phyloP scores from a whole-genome alignment of 2,329 filamentous ascomycete genomes.

The Ophiostoma novo-ulmi region DNA sequence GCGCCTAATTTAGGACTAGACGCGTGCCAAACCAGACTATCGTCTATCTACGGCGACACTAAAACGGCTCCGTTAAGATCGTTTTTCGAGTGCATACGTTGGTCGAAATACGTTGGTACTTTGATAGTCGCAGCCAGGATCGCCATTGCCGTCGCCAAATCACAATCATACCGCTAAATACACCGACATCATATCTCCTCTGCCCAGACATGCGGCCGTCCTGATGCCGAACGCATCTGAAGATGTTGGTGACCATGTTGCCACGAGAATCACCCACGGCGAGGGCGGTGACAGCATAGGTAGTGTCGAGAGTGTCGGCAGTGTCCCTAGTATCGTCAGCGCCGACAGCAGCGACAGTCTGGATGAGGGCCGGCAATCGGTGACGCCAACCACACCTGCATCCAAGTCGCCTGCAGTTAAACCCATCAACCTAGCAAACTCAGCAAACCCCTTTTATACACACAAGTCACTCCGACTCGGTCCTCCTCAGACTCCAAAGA shows the following conservation, averaged over 20 bases:
- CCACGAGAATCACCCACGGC: slow-evolving; percentile 3
- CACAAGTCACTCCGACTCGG: neutral
- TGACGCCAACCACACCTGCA: neutral
- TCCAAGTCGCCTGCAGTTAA: slow-evolving; percentile 3
- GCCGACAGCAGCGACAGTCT: neutral
- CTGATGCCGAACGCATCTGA: slow-evolving; percentile 23
- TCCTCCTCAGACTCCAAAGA: slow-evolving; percentile 21
- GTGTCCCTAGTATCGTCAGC: neutral
- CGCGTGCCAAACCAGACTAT: slow-evolving; percentile 15
- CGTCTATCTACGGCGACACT: slow-evolving; percentile 1
- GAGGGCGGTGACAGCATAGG: slow-evolving; percentile 5
- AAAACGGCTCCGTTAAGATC: neutral
- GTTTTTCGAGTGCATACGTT: slow-evolving; percentile 1
- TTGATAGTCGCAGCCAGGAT: neutral
- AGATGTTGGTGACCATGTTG: slow-evolving; percentile 2
- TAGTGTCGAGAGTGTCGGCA: neutral
- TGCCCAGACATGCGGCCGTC: slow-evolving; percentile 18
- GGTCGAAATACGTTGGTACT: neutral
- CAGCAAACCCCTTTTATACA: neutral
- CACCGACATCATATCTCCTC: neutral
- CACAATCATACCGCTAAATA: neutral
- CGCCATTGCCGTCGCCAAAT: neutral
- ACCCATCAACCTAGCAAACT: neutral
- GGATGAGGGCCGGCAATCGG: neutral
- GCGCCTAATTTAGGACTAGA: slow-evolving; percentile 17